Base-by-base conservation (phyloP, 2,329 filamentous ascomycete genomes). In the Paraphaeosphaeria minitans region DNA sequence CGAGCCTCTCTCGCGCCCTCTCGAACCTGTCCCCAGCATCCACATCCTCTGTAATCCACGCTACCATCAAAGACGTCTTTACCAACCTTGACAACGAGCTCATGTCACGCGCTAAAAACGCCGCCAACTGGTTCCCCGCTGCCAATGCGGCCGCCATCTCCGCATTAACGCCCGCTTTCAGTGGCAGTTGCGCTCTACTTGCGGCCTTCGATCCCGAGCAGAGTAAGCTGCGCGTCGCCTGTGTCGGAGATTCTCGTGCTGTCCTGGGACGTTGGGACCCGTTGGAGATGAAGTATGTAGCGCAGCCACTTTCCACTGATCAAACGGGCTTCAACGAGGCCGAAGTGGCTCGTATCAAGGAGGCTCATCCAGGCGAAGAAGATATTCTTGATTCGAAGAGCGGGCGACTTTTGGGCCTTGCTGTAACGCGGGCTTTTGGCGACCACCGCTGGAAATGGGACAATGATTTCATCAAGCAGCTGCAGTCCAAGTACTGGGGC, bases 381-480 rank as follows among this genome's bases (percentile, higher is more conserved):
- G 76, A 82, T 9, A 80, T 87, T 12, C 79, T 90, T 3, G 72
- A 80, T 58, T 73, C 78, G 1, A 79, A 82, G 58, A 77, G 80
- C 16, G 88, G 88, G 0, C 82, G 89, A 0, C 74, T 90, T 0
- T 79, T 89, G 58, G 88, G 89, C 1, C 66, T 85, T 1, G 81
- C 86, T 42, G 81, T 89, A 1, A 86, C 87, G 0, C 81, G 89
- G 5, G 88, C 86, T 0, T 91, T 92, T 68, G 89, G 89, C 16
- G 88, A 91, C 69, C 81, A 83, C 52, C 81, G 84, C 58, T 90
- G 86, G 86, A 91, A 91, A 71, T 90, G 87, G 86, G 71, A 83
- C 4, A 68, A 81, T 14, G 78, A 82, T 2, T 73, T 85, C 6
- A 78, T 83, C 57, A 70, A 76, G 35, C 71, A 78, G 2, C 75